Base-by-base conservation (phyloP, 371 early-diverging fungal species). In the Mucor velutinosus region DNA sequence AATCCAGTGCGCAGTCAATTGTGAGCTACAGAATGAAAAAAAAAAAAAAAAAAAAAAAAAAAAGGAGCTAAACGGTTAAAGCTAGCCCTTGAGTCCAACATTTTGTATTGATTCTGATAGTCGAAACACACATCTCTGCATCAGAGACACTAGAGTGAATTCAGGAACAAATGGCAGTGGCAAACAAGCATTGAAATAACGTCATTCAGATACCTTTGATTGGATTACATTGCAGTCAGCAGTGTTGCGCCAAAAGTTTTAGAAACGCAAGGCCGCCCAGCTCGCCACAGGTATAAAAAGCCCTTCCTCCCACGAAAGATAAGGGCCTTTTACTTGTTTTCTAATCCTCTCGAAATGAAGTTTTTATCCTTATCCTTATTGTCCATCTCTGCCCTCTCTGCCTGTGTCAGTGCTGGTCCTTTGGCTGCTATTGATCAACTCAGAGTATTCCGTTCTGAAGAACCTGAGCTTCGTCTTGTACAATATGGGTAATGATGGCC, bases 401-500 rank as follows among this genome's bases (percentile, higher is more conserved):
- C 66, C 4, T 55, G 74, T 43, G 73, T 72, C 6, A 43, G 61
- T 15, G 79, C 79, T 29, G 65, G 74, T 33, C 79, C 76, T 27
- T 69, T 72, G n/a, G 69, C 62, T 32, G 65, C 55, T 10, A 30
- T 74, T 14, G 76, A 76, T 27, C 76, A 76, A 32, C 55, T 76
- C 19, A 63, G 72, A 51, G 35, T 74, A n/a, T 74, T 72, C 45
- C 33, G 43, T 29, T 27, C 62, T 29, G 59, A 55, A 47, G 66
- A 76, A 29, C 70, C 76, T 41, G 75, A 74, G 58, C 75, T 64
- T 47, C 74, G 79, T 60, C 69, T 79, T 51, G 67, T 79, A 29
- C 70, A 76, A 72, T 72, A 70, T 37, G 65, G 79, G 76, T 78
- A 78, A 23, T 25, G 10, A 27, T 15, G 11, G 37, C 12, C 37